Evolutionary conservation across 306 rosid genomes (phyloP).

Genomic region (Cicer pinnatifidum): DNA sequence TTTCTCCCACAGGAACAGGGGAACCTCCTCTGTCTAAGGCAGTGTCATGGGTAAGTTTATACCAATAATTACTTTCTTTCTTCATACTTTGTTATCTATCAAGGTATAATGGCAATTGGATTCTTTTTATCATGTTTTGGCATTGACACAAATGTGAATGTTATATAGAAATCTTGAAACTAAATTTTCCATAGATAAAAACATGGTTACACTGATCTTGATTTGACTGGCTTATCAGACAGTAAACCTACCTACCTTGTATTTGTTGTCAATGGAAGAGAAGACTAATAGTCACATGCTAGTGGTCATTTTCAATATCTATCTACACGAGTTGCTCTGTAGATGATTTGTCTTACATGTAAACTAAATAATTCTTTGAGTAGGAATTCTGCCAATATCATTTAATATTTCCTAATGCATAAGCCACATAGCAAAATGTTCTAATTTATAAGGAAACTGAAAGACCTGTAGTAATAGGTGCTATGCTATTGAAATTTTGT

Average conservation of each 20-base stretch:
- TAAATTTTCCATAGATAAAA: slow-evolving; percentile 11
- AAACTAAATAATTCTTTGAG: background rate
- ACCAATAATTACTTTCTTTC: slow-evolving; percentile 27
- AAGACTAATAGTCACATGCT: background rate
- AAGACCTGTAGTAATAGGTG: background rate
- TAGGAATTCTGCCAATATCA: slow-evolving; percentile 15
- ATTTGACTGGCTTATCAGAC: slow-evolving; percentile 11
- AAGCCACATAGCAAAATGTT: slow-evolving; percentile 3
- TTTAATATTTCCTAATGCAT: slow-evolving; percentile 15
- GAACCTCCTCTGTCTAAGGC: slow-evolving; percentile 95
- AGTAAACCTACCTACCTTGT: slow-evolving; percentile 2
- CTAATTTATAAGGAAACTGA: slow-evolving; percentile 32
- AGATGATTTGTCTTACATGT: slow-evolving; percentile 25
- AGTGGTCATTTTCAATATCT: slow-evolving; percentile 5
- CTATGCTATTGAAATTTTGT: background rate
- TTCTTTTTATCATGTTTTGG: slow-evolving; percentile 12
- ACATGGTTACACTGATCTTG: slow-evolving; percentile 11
- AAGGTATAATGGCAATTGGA: slow-evolving; percentile 34
- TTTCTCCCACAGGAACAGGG: slow-evolving; percentile 94
- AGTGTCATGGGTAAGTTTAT: slow-evolving; percentile 71
- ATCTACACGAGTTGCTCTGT: background rate
- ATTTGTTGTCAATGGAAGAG: slow-evolving; percentile 30
- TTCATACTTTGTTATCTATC: slow-evolving; percentile 6
- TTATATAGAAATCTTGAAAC: background rate
- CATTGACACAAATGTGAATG: slow-evolving; percentile 22